Percentiles rank a stretch among this genome's conserved stretches.
phyloP scores from a whole-genome alignment of 768 basidiomycete genomes.

The Rhodosporidiobolus odoratus region DNA sequence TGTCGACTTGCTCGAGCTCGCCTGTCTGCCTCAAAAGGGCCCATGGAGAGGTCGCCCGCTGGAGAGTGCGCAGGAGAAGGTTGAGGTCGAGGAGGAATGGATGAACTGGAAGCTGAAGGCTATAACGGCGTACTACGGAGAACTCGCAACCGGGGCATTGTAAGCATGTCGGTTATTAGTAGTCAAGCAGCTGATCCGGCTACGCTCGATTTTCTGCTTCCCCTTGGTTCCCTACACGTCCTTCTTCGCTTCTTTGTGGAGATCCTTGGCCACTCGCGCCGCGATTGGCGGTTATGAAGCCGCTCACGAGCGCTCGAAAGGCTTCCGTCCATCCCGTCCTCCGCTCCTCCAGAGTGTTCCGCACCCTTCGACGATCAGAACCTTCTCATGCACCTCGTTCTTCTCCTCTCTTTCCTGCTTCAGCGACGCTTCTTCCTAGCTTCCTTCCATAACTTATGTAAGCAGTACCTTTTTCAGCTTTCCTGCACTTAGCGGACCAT shows the following conservation, averaged over 20 bases:
- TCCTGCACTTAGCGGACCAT: too few species aligned
- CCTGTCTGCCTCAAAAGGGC: slow-evolving; percentile 47
- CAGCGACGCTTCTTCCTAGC: not conserved
- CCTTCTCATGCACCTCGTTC: too few species aligned
- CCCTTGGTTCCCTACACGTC: too few species aligned
- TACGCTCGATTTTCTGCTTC: too few species aligned
- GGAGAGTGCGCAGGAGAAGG: slow-evolving; percentile 52
- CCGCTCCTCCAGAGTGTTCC: too few species aligned
- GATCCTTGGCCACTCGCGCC: too few species aligned
- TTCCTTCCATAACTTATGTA: not conserved
- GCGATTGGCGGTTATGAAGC: too few species aligned
- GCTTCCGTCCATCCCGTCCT: too few species aligned
- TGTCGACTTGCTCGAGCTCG: slow-evolving; percentile 65
- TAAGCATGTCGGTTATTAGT: not conserved
- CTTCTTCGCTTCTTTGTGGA: too few species aligned
- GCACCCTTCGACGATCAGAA: too few species aligned
- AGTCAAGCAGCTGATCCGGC: too few species aligned
- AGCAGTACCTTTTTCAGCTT: slow-evolving; percentile 3
- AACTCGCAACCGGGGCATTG: slow-evolving; percentile 51
- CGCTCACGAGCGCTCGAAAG: too few species aligned
- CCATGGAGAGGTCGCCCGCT: not conserved
- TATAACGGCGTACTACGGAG: slow-evolving; percentile 88
- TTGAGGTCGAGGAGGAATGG: slow-evolving; percentile 96
- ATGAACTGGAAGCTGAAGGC: slow-evolving; percentile 90
- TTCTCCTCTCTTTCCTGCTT: not conserved